Base-by-base conservation (phyloP, 352 stramenopile species). In the Globisporangium cystogenes region DNA sequence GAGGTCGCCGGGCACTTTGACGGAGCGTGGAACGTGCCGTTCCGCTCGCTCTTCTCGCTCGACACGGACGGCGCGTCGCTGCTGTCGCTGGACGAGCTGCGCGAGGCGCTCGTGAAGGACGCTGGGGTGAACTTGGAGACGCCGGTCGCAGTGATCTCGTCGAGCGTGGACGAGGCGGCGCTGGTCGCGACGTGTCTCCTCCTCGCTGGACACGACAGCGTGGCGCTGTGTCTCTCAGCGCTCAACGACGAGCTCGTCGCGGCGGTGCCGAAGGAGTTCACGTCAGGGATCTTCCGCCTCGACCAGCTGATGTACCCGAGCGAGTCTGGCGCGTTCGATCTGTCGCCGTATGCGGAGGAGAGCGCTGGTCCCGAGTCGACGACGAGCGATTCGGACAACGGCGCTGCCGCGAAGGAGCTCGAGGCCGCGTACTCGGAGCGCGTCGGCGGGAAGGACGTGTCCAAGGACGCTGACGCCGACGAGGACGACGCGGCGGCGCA, bases 1-100 rank as follows among this genome's bases (percentile, higher is more conserved):
- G 51, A 80, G 35, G 72, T 83, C n/a, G 68, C 67, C 16, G 78
- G 78, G n/a, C 78, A 89, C 51, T 56, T 89, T 3, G 55, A 70
- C 0, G 68, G 65, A 42, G 70, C 79, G 35, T 58, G 53, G 43
- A 86, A 80, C 44, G 55, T 86, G 20, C 72, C 76, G 23, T 85
- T 86, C 54, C 55, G 60, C 7, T 65, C 63, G 23, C 62, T 86
- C 31, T 87, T 87, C 47, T 59, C 47, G 10, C 24, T 53, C 3
- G 59, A 67, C n/a, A 67, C 51, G 10, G 67, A 51, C 14, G 60
- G 63, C 12, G 55, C 70, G 11, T 57, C 71, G 27, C 47, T 88
- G 36, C 35, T 87, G 15, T 33, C 70, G 41, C 39, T 52, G 35
- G 56, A 83, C 39, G 52, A 76, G 48, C 53, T 88, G 14, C 54